Evolutionary conservation across 2,329 filamentous ascomycete species (phyloP), one percentile per base, ranked within the genome.

Genomic region (Alternaria sp.): DNA sequence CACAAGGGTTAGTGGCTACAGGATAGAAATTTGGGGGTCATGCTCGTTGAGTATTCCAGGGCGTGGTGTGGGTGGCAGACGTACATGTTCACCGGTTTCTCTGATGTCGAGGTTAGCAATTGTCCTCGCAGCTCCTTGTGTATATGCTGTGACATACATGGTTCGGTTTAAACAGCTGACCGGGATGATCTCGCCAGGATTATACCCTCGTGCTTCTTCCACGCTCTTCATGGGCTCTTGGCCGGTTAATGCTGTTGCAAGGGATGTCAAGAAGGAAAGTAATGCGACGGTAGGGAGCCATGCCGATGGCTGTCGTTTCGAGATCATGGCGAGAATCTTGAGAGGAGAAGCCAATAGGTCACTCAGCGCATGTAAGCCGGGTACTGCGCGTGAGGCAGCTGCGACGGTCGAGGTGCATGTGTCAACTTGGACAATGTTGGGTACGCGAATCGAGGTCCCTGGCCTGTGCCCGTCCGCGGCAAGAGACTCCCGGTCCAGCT

Each of bases 81-180:
- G 62, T 80, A 84, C 82, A 78, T 96, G 93, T 79, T 96, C 93
- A 77, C 93, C 93, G 8, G 91, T 95, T 71, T 96, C 92, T 72
- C 92, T 95, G 75, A 44, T 4, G 20, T 24, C n/a, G 7, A 24
- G 24, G 51, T 69, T 51, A 70, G 67, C 36, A 22, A 39, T 30
- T 36, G 44, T 22, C n/a, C 18, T 2, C 30, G n/a, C 20, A 20
- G 7, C 14, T 41, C 14, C 22, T 14, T 1, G n/a, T 24, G 36
- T 20, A n/a, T 38, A 39, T 28, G 9, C 1, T n/a, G 7, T 5
- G 7, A 75, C 79, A 62, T 76, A 85, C 83, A 84, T 81, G 20
- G 81, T 83, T 58, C 84, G 70, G 64, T 85, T 85, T 65, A 86
- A 69, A 72, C 84, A 86, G 62, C 72, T 80, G 11, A 86, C 81